Base-by-base conservation (phyloP, 202 grass and related monocot species). In the Setaria italica region DNA sequence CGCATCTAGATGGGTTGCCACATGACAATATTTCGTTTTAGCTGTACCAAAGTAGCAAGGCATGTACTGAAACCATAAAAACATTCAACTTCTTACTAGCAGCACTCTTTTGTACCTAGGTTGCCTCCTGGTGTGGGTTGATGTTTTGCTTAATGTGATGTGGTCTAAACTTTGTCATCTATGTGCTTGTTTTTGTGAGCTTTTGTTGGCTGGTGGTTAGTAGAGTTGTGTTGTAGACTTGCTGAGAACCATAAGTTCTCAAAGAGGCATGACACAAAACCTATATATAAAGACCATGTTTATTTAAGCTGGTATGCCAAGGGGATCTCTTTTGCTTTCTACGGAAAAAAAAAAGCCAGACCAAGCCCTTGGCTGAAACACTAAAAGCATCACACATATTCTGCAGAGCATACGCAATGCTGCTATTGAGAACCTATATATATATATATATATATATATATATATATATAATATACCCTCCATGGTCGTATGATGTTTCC, bases 161-260 rank as follows among this genome's bases (percentile, higher is more conserved):
- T 74, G 71, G 71, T 35, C 30, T 74, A 55, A 54, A 11, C 16
- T 55, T 34, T 54, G 15, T 20, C 4, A 2, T 34, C 14, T 11
- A 55, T 74, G 49, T 74, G 72, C 32, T 75, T 56, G 30, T 75
- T 19, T 55, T 39, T 56, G 30, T 56, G 16, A 1, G 32, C 0
- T 55, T 74, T 74, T 53, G 13, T 74, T 74, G 48, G 5, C 32
- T 74, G 70, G 70, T 74, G 30, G 9, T 74, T 49, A 72, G 5
- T 49, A 49, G 70, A 72, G 12, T 15, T 50, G 25, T 50, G 13
- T 21, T 72, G 47, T 74, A 19, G 70, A 74, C 7, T 73, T 53
- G 9, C 46, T 32, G 70, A 72, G 46, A 73, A 73, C 3, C 70
- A 25, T 73, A 29, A 33, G 11, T 63, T 73, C 46, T 33, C 13